These are phyloP conservation scores for Tolypocladium cylindrosporum DNA, from an alignment of 2,329 filamentous ascomycete genomes.

Conservation along the genomic window DNA sequence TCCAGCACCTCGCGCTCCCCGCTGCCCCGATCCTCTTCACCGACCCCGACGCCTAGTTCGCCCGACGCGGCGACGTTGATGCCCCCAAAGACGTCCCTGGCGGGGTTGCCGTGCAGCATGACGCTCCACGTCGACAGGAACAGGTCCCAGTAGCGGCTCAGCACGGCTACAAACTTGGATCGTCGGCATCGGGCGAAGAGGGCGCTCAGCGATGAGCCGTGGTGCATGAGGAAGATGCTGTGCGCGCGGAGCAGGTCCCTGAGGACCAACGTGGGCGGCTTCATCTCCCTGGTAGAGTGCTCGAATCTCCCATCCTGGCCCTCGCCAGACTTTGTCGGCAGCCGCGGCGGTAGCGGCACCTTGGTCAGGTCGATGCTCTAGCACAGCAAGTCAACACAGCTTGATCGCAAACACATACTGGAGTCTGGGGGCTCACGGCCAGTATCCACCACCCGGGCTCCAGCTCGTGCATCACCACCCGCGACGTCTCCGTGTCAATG, in stretches of 20 bases:
- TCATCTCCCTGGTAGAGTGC: conserved; percentile 85
- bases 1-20: conserved; percentile 90
- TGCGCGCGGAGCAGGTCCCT: conserved; percentile 78
- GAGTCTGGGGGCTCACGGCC: conserved; percentile 50
- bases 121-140: conserved; percentile 73
- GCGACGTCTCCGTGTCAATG: conserved; percentile 83
- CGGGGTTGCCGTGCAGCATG: conserved; percentile 80
- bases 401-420: not conserved
- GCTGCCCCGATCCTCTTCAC: conserved; percentile 90
- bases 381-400: conserved; percentile 1
- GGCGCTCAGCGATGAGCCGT: conserved; percentile 62
- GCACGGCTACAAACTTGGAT: conserved; percentile 57
- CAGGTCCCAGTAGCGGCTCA: conserved; percentile 74
- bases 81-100: conserved; percentile 66
- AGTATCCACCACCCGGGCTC: conserved; percentile 94
- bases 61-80: conserved; percentile 84
- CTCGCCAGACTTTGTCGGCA: conserved; percentile 30
- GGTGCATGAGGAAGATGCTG: conserved; percentile 76
- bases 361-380: conserved; percentile 65
- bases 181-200: conserved; percentile 57
- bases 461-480: conserved; percentile 77
- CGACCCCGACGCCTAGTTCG: conserved; percentile 86
- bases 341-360: conserved; percentile 48
- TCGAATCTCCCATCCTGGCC: conserved; percentile 45
- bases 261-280: conserved; percentile 66